Evolutionary conservation across 1,284 basidiomycete species (phyloP).

Genomic region (Leccinum solheimii): DNA sequence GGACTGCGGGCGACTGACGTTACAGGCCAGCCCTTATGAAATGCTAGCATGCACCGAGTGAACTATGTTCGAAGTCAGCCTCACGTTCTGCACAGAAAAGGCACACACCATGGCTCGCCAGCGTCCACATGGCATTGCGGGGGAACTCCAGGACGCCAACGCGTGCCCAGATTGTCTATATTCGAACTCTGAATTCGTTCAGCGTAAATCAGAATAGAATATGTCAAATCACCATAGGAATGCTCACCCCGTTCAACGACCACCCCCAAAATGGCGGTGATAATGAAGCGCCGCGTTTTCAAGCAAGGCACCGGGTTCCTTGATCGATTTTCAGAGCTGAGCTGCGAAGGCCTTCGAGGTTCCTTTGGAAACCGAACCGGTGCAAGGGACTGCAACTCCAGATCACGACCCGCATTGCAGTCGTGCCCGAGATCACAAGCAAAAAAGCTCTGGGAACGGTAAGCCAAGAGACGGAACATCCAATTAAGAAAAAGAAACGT

Average conservation of each 20-base stretch:
- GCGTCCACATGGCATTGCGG: conserved; percentile 25
- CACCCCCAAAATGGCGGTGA: conserved; percentile 14
- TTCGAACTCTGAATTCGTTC: conserved; percentile 16
- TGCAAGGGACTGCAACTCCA: conserved; percentile 25
- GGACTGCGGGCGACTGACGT: background rate
- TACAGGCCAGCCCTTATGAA: conserved; percentile 11
- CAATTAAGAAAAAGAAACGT: conserved; percentile 28
- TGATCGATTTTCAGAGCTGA: conserved; percentile 30
- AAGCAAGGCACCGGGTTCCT: conserved; percentile 30
- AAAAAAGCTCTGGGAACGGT: conserved; percentile 21
- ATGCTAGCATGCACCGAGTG: conserved; percentile 9
- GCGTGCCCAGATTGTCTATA: conserved; percentile 23
- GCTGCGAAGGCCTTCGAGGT: conserved; percentile 10
- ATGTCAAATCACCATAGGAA: conserved; percentile 34
- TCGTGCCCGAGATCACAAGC: conserved; percentile 20
- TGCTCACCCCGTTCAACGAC: conserved; percentile 16
- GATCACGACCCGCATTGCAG: conserved; percentile 24
- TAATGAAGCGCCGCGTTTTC: conserved; percentile 16
- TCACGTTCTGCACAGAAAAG: conserved; percentile 20
- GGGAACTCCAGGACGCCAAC: conserved; percentile 2
- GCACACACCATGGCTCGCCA: conserved; percentile 12
- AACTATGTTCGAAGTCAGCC: conserved; percentile 27
- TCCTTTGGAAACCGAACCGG: conserved; percentile 30
- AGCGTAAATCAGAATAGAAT: conserved; percentile 31
- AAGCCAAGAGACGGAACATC: conserved; percentile 17